These are phyloP conservation scores for Penicillium sp. DNA, from an alignment of 2,329 filamentous ascomycete genomes.

Conservation along the genomic window DNA sequence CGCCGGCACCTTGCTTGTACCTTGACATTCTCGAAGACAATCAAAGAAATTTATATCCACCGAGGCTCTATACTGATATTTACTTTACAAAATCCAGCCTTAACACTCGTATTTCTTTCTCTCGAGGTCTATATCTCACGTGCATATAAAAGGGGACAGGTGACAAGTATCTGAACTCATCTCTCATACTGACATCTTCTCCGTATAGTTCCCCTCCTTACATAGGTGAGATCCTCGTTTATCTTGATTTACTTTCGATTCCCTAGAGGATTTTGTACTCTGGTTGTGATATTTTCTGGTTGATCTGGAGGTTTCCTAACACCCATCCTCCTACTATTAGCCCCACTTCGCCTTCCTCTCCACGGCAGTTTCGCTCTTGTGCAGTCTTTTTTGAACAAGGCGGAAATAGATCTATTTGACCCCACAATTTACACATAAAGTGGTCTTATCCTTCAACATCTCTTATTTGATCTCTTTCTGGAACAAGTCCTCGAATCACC, in stretches of 20 bases:
- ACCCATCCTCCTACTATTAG: background rate
- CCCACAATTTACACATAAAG: background rate
- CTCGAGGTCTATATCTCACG: background rate
- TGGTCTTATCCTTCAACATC: background rate
- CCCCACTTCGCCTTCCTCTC: background rate
- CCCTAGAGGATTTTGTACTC: background rate
- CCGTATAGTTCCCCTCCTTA: slow-evolving; percentile 24
- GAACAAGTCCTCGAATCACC: slow-evolving; percentile 20
- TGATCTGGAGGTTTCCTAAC: background rate
- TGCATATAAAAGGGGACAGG: background rate
- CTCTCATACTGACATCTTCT: background rate
- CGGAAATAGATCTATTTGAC: background rate
- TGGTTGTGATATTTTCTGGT: background rate
- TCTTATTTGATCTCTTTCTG: background rate
- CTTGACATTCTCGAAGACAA: slow-evolving; percentile 5
- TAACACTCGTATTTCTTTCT: background rate
- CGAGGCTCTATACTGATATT: background rate
- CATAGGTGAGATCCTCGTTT: slow-evolving; percentile 13
- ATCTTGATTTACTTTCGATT: background rate
- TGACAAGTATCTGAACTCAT: background rate
- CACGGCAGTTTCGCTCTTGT: background rate
- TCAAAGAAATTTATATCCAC: background rate
- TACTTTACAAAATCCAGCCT: background rate
- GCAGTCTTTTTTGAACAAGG: background rate
- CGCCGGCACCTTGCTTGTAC: background rate